phyloP scores from a whole-genome alignment of 2,329 filamentous ascomycete species.

The Neonectria magnoliae region DNA sequence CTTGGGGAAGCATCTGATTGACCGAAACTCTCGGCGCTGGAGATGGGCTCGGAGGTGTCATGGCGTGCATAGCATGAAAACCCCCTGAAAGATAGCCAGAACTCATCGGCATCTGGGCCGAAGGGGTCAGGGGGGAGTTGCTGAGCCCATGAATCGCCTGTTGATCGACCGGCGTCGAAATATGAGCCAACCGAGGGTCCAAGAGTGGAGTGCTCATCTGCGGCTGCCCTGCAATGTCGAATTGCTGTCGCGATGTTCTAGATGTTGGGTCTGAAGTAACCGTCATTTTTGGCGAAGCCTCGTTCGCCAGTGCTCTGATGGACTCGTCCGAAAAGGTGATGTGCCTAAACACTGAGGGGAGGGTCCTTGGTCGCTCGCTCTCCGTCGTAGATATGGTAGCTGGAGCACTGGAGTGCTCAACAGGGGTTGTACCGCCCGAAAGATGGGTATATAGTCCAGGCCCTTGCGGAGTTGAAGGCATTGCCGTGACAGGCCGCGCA shows the following conservation, averaged over 20 bases:
- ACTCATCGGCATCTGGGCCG: not conserved
- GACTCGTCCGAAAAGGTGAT: slow-evolving; percentile 28
- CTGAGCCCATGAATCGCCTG: not conserved
- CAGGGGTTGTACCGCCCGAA: not conserved
- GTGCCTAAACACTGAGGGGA: slow-evolving; percentile 17
- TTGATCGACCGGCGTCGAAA: not conserved
- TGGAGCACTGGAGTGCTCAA: not conserved
- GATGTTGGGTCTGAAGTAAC: slow-evolving; percentile 1
- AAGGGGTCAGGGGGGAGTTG: slow-evolving; percentile 13
- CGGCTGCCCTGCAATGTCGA: not conserved
- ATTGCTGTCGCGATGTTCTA: not conserved
- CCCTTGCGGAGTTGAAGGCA: not conserved
- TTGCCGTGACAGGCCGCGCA: not conserved
- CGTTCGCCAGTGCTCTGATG: slow-evolving; percentile 18
- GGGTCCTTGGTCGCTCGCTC: not conserved
- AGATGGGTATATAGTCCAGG: slow-evolving; percentile 18
- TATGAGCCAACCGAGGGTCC: not conserved
- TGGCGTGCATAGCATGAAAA: slow-evolving; percentile 3
- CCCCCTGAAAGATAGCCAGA: not conserved
- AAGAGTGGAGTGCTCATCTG: not conserved
- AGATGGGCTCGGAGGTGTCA: slow-evolving; percentile 36
- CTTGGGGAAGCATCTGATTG: not conserved
- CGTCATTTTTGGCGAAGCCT: not conserved
- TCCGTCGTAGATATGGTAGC: not conserved
- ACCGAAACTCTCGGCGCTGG: slow-evolving; percentile 27